Evolutionary conservation across 495 filamentous ascomycete genomes (phyloP).

Genomic region (Wilcoxina mikolae): DNA sequence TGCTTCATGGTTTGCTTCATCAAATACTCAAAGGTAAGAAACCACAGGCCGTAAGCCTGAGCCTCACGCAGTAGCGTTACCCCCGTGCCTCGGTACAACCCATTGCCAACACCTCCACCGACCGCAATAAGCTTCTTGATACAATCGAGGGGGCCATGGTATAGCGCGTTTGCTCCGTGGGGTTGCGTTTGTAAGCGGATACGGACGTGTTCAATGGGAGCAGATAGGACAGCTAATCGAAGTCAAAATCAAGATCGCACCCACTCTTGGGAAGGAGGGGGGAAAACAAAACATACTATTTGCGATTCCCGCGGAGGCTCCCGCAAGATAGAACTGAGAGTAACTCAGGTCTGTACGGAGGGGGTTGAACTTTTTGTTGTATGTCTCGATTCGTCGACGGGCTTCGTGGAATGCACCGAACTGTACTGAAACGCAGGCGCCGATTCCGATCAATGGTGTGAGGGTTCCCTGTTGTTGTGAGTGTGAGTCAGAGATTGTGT

Average conservation of each 20-base stretch:
- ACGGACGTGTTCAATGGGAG: conserved; percentile 91
- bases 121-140: conserved; percentile 60
- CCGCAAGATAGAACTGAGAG: conserved; percentile 74
- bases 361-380: conserved; percentile 40
- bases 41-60: conserved; percentile 92
- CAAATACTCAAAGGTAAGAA: conserved; percentile 83
- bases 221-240: conserved; percentile 49
- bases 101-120: conserved; percentile 44
- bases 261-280: neutral
- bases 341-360: conserved; percentile 45
- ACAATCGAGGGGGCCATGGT: conserved; percentile 77
- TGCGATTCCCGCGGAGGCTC: conserved; percentile 81
- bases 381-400: conserved; percentile 63
- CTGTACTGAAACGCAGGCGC: conserved; percentile 92
- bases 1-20: conserved; percentile 82
- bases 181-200: conserved; percentile 97
- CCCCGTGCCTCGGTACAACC: conserved; percentile 70
- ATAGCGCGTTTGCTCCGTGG: conserved; percentile 63
- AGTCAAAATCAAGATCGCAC: neutral
- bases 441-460: conserved; percentile 91
- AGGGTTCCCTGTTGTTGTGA: conserved; percentile 72
- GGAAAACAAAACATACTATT: conserved; percentile 47
- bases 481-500: too few species aligned
- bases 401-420: conserved; percentile 95
- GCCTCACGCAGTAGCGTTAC: conserved; percentile 82